Percentiles rank a stretch among this genome's conserved stretches.
Conservation (phyloP, 2,329 filamentous ascomycete genomes). For the Cladophialophora bantiana region DNA sequence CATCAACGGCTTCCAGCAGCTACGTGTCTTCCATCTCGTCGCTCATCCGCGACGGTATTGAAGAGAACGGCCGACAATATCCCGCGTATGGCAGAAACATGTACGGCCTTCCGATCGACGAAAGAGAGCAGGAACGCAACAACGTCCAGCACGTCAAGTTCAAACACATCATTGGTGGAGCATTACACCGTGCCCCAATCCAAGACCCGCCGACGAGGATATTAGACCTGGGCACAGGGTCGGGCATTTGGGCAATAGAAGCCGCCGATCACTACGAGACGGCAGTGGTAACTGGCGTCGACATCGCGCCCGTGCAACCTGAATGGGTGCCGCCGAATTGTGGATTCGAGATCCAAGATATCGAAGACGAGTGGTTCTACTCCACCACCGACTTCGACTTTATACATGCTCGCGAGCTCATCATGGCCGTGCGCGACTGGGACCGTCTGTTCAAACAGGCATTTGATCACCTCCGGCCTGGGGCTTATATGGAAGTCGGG, state of each 20-base stretch:
- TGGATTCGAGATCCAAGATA: slow-evolving; percentile 44
- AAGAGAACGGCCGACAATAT: slow-evolving; percentile 23
- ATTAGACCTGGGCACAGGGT: slow-evolving; percentile 33
- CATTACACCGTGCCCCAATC: slow-evolving; percentile 25
- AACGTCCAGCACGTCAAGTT: slow-evolving; percentile 29
- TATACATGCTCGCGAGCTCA: slow-evolving; percentile 41
- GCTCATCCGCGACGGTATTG: slow-evolving; percentile 20
- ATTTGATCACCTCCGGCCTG: slow-evolving; percentile 45
- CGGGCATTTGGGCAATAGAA: slow-evolving; percentile 43
- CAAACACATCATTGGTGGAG: slow-evolving; percentile 20
- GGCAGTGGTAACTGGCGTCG: slow-evolving; percentile 41
- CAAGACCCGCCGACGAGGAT: slow-evolving; percentile 22
- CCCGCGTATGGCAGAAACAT: slow-evolving; percentile 22
- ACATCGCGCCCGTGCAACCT: slow-evolving; percentile 28
- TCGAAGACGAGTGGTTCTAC: slow-evolving; percentile 39
- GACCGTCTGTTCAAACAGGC: slow-evolving; percentile 10
- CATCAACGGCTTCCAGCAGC: slow-evolving; percentile 1
- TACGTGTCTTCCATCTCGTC: slow-evolving; percentile 23
- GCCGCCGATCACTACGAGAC: slow-evolving; percentile 47
- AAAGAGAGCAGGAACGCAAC: slow-evolving; percentile 30
- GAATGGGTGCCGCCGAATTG: slow-evolving; percentile 42
- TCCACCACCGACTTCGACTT: slow-evolving; percentile 38
- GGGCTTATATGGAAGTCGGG: slow-evolving; percentile 52
- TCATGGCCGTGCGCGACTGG: slow-evolving; percentile 43
- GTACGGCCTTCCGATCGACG: slow-evolving; percentile 32